Evolutionary conservation across 345 rosid species (phyloP).

Genomic region (Heritiera littoralis): DNA sequence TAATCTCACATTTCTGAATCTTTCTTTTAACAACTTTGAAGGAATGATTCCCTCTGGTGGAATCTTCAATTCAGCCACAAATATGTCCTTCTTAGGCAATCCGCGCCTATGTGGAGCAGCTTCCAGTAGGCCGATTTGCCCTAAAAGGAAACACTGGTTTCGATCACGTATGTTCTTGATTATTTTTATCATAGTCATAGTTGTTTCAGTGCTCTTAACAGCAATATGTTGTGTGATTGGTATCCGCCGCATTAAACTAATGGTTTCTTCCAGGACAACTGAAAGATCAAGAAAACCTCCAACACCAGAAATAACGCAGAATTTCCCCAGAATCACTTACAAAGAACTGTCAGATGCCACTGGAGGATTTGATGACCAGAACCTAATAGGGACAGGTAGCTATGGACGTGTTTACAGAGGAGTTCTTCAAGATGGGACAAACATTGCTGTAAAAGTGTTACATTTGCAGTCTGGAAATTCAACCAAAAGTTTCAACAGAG

Average conservation of each 20-base stretch:
- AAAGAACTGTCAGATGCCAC: constrained; percentile 54
- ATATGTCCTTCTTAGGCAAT: constrained; percentile 47
- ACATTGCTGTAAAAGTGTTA: constrained; percentile 56
- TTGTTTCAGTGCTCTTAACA: constrained; percentile 30
- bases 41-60: constrained; percentile 56
- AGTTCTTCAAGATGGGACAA: constrained; percentile 44
- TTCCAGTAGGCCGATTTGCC: constrained; percentile 34
- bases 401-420: constrained; percentile 52
- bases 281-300: constrained; percentile 14
- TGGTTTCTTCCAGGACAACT: constrained; percentile 30
- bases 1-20: constrained; percentile 43
- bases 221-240: constrained; percentile 37
- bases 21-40: constrained; percentile 46
- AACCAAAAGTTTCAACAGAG: constrained; percentile 56
- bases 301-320: constrained; percentile 34
- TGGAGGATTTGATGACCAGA: constrained; percentile 43
- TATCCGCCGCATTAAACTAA: constrained; percentile 26
- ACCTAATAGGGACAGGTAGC: constrained; percentile 47
- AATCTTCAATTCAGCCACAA: constrained; percentile 37
- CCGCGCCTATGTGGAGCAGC: constrained; percentile 40
- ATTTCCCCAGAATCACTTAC: constrained; percentile 54
- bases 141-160: constrained; percentile 29
- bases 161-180: constrained; percentile 34
- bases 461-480: constrained; percentile 49
- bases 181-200: constrained; percentile 28